A percentile compares a stretch with the other conserved stretches of the same genome.
phyloP scores from a whole-genome alignment of 768 basidiomycete species.

The Russula ochroleuca region DNA sequence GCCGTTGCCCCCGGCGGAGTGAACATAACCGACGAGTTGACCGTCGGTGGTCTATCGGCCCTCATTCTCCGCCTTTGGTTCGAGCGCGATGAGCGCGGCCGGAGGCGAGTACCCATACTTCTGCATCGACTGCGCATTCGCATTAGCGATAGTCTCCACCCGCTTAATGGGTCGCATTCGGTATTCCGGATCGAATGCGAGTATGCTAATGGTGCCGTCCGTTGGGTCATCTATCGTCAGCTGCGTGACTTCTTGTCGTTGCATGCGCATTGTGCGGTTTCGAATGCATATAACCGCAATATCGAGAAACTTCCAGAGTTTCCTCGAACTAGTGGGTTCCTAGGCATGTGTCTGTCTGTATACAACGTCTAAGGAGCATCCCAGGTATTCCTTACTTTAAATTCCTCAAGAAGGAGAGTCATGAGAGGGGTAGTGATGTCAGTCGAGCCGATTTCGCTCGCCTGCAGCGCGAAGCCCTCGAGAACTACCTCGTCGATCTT shows the following conservation, averaged over 20 bases:
- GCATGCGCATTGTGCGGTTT: conserved; percentile 83
- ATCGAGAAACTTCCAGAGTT: conserved; percentile 86
- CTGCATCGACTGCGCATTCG: conserved; percentile 79
- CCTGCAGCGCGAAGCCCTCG: conserved; percentile 74
- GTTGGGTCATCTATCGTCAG: conserved; percentile 96
- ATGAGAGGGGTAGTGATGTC: conserved; percentile 47
- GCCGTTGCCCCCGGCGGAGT: conserved; percentile 51
- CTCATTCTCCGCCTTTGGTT: conserved; percentile 80
- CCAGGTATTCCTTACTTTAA: conserved; percentile 88
- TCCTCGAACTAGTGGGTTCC: conserved; percentile 62
- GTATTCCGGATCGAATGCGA: conserved; percentile 93
- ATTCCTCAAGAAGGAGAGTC: conserved; percentile 64
- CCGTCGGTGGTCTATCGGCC: conserved; percentile 71
- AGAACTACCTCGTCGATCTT: conserved; percentile 82
- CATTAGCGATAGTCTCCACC: conserved; percentile 82
- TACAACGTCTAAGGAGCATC: neutral
- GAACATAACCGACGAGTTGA: conserved; percentile 79
- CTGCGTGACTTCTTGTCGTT: conserved; percentile 87
- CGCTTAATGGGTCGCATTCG: conserved; percentile 67
- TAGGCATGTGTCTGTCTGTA: neutral
- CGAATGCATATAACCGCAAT: conserved; percentile 72
- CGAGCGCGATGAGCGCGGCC: conserved; percentile 80
- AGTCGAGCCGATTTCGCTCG: conserved; percentile 74
- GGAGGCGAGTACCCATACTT: conserved; percentile 72
- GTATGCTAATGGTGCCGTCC: conserved; percentile 85